phyloP scores from a whole-genome alignment of 2,329 filamentous ascomycete species.

The Trichoderma atroviride region DNA sequence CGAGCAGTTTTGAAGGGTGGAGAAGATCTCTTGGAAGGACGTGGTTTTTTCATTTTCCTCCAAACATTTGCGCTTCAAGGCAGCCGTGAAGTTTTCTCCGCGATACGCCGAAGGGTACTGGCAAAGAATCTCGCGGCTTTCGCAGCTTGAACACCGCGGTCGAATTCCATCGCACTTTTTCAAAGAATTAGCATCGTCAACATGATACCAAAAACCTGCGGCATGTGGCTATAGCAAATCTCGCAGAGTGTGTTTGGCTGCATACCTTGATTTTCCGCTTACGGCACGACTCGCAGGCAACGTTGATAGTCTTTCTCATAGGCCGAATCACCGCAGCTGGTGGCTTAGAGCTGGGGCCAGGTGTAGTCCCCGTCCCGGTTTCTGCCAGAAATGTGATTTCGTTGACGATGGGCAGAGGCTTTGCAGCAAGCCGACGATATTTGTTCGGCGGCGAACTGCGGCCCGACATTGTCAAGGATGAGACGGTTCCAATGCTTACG shows the following conservation, averaged over 20 bases:
- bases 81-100: constrained; percentile 9
- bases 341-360: neutral
- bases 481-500: neutral
- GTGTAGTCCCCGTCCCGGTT: neutral
- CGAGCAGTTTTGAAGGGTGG: constrained; percentile 1
- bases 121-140: neutral
- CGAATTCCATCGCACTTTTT: constrained; percentile 18
- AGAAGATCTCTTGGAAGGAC: constrained; percentile 15
- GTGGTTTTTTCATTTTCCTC: constrained; percentile 11
- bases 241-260: neutral
- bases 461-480: constrained; percentile 2
- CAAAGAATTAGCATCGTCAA: neutral
- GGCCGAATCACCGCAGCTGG: neutral
- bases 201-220: neutral
- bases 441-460: neutral
- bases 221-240: neutral
- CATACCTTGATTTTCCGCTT: constrained; percentile 21
- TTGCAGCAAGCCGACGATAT: neutral
- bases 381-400: neutral
- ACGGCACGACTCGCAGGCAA: constrained; percentile 22
- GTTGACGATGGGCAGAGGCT: neutral
- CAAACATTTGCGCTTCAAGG: constrained; percentile 22
- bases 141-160: constrained; percentile 11
- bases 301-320: neutral
- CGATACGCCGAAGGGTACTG: constrained; percentile 7